A percentile compares a stretch with the other conserved stretches of the same genome.
These are phyloP conservation scores for Cyberlindnera euphorbiae DNA, from an alignment of 805 yeast genomes.

Conservation along the genomic window DNA sequence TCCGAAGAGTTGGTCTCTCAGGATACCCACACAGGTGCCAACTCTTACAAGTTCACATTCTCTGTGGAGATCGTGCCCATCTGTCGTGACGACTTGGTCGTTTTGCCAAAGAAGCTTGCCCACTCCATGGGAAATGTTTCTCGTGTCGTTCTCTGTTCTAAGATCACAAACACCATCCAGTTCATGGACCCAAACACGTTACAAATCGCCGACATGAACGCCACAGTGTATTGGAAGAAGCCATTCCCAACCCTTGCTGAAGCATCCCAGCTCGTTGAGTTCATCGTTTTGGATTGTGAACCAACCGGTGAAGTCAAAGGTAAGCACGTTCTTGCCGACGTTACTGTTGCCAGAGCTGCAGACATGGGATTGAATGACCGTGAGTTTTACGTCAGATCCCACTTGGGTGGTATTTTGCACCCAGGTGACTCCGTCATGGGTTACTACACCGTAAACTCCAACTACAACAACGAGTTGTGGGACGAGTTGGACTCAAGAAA, in stretches of 20 bases:
- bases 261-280: slow-evolving; percentile 73
- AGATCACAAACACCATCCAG: slow-evolving; percentile 77
- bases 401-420: slow-evolving; percentile 89
- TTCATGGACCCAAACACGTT: slow-evolving; percentile 81
- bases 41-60: slow-evolving; percentile 84
- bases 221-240: slow-evolving; percentile 73
- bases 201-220: slow-evolving; percentile 68
- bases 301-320: slow-evolving; percentile 80
- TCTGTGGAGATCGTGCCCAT: slow-evolving; percentile 94
- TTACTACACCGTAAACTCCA: slow-evolving; percentile 77
- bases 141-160: slow-evolving; percentile 78
- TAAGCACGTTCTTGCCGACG: slow-evolving; percentile 79
- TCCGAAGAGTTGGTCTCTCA: slow-evolving; percentile 89
- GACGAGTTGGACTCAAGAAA: slow-evolving; percentile 60
- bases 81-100: slow-evolving; percentile 94
- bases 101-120: slow-evolving; percentile 84
- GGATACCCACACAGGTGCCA: slow-evolving; percentile 87
- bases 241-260: slow-evolving; percentile 79
- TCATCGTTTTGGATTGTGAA: slow-evolving; percentile 89
- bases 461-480: slow-evolving; percentile 84
- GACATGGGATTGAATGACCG: slow-evolving; percentile 86
- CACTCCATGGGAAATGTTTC: slow-evolving; percentile 77
- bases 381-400: slow-evolving; percentile 81
- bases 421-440: slow-evolving; percentile 97
- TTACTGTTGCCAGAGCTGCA: slow-evolving; percentile 82